Conservation (phyloP, 768 basidiomycete species). For the Rhodosporidiobolus sp. region DNA sequence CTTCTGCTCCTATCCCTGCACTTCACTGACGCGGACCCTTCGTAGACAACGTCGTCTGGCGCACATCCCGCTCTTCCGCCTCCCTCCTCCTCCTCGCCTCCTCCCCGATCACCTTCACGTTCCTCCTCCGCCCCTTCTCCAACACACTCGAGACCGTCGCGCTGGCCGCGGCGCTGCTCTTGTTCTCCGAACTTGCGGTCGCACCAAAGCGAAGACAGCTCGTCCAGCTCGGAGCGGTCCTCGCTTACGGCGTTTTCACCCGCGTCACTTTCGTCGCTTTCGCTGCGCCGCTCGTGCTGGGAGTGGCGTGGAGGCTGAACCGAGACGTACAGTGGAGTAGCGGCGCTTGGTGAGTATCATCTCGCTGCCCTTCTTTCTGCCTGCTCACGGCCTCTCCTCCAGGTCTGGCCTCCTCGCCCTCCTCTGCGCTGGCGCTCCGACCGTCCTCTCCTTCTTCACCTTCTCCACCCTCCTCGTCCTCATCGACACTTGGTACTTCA, state of each 20-base stretch:
- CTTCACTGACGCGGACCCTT: not conserved
- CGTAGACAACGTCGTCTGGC: constrained; percentile 9
- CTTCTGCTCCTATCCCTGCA: no score
- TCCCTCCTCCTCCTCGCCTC: constrained; percentile 31
- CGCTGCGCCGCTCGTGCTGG: not conserved
- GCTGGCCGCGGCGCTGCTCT: constrained; percentile 1
- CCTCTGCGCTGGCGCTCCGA: not conserved
- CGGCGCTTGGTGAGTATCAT: no score
- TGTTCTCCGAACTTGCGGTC: no score
- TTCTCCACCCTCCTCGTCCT: not conserved
- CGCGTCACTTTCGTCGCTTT: constrained; percentile 39
- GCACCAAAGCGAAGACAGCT: not conserved
- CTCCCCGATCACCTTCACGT: constrained; percentile 28
- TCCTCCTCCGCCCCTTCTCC: constrained; percentile 41
- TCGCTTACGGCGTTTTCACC: constrained; percentile 29
- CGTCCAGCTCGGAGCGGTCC: constrained; percentile 1
- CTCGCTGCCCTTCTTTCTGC: no score
- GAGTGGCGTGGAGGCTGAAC: not conserved
- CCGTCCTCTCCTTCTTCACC: constrained; percentile 5
- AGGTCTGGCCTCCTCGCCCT: not conserved
- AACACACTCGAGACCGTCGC: constrained; percentile 38
- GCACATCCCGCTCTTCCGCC: not conserved
- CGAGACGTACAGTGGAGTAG: no score
- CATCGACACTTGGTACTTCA: constrained; percentile 12
- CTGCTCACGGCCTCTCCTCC: not conserved